phyloP scores from a whole-genome alignment of 805 yeast genomes.

The Saturnispora diversa region DNA sequence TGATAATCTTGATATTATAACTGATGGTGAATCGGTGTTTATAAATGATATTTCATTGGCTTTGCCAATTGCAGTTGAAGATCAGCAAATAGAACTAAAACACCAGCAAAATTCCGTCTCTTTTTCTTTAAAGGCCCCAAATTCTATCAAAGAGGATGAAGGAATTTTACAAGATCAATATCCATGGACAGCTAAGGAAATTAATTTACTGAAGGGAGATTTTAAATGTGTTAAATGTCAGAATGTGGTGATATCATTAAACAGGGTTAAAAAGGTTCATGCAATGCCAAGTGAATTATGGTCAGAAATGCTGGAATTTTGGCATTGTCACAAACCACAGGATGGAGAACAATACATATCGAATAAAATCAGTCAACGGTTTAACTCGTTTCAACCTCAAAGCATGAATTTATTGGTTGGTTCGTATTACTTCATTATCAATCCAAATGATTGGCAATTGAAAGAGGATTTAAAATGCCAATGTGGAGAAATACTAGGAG shows the following conservation, averaged over 20 bases:
- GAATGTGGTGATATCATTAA: conserved; percentile 26
- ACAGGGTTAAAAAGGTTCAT: conserved; percentile 27
- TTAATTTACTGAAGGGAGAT: conserved; percentile 6
- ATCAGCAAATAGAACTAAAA: not conserved
- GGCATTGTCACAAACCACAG: conserved; percentile 90
- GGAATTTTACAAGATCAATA: conserved; percentile 15
- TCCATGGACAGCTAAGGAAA: conserved; percentile 22
- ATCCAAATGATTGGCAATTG: conserved; percentile 20
- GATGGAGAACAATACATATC: conserved; percentile 15
- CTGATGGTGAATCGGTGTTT: not conserved
- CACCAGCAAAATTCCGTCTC: not conserved
- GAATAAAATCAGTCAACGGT: conserved; percentile 22
- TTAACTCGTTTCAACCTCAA: conserved; percentile 39
- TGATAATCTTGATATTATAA: not conserved
- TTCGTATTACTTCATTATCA: conserved; percentile 42
- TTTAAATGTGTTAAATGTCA: conserved; percentile 19
- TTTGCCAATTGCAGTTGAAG: not conserved
- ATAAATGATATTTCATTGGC: not conserved
- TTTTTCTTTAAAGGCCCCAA: not conserved
- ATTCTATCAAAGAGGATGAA: conserved; percentile 3
- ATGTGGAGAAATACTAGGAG: conserved; percentile 38
- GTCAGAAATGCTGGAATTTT: conserved; percentile 92
- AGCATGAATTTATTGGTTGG: conserved; percentile 44
- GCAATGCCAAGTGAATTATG: conserved; percentile 89
- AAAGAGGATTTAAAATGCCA: conserved; percentile 27